Conservation (phyloP, 176 grass and related monocot species). For the Urochloa ruziziensis region DNA sequence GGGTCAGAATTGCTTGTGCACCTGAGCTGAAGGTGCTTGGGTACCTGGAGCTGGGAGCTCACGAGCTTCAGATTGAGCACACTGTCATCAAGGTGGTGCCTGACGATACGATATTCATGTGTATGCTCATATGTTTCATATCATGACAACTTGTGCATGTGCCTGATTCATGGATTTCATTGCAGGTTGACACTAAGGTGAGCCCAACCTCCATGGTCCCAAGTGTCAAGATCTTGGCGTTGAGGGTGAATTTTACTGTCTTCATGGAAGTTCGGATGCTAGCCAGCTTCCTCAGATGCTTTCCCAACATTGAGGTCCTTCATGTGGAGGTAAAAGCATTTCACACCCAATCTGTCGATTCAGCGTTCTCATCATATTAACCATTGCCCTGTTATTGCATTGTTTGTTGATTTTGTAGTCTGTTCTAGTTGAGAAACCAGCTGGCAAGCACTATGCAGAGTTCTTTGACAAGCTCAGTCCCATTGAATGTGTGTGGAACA, state of each 20-base stretch:
- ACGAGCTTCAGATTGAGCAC: background rate
- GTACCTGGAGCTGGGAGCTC: background rate
- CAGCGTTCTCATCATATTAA: background rate
- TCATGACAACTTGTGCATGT: background rate
- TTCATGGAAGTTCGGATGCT: background rate
- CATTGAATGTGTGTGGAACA: background rate
- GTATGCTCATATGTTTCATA: slow-evolving; percentile 1
- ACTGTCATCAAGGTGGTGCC: slow-evolving; percentile 2
- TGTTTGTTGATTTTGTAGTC: slow-evolving; percentile 22
- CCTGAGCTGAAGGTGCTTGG: background rate
- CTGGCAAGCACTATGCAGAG: background rate
- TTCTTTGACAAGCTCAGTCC: background rate
- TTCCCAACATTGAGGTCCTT: slow-evolving; percentile 29
- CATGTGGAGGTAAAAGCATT: slow-evolving; percentile 34
- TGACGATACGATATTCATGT: background rate
- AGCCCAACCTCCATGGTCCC: background rate
- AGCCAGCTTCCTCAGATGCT: slow-evolving; percentile 26
- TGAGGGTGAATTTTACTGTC: slow-evolving; percentile 16
- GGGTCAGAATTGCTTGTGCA: background rate
- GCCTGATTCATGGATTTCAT: background rate
- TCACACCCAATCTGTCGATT: background rate
- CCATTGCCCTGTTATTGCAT: background rate
- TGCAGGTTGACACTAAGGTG: slow-evolving; percentile 18
- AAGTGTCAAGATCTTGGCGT: slow-evolving; percentile 18
- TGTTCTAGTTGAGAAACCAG: background rate